phyloP scores from a whole-genome alignment of 2,329 filamentous ascomycete genomes.

The Colletotrichum sansevieriae region DNA sequence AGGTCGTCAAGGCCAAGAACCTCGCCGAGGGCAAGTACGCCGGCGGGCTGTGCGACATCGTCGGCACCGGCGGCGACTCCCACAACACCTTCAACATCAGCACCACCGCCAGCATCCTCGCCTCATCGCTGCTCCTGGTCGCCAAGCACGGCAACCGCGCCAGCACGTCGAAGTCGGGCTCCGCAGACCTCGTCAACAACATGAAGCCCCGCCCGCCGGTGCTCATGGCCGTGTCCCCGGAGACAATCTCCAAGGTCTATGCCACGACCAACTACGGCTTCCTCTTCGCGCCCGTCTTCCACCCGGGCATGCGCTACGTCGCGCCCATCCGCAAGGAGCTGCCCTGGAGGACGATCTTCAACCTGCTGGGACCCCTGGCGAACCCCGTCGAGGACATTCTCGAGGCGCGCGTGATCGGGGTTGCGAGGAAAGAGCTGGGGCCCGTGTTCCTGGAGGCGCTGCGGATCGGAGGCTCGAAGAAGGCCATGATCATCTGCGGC shows the following conservation, averaged over 20 bases:
- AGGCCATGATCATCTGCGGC: constrained; percentile 92
- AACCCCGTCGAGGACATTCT: constrained; percentile 89
- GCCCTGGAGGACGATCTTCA: constrained; percentile 97
- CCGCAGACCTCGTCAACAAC: constrained; percentile 87
- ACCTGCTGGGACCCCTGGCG: constrained; percentile 90
- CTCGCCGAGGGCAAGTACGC: constrained; percentile 79
- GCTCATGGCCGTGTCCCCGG: constrained; percentile 79
- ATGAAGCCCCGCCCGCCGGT: constrained; percentile 80
- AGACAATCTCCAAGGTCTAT: constrained; percentile 80
- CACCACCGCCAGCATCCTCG: constrained; percentile 93
- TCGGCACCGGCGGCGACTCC: constrained; percentile 94
- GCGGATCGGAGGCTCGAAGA: constrained; percentile 79
- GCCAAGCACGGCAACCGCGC: constrained; percentile 97
- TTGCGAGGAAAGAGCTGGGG: constrained; percentile 88
- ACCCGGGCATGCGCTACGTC: constrained; percentile 92
- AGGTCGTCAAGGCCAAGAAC: constrained; percentile 71
- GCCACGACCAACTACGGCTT: constrained; percentile 90
- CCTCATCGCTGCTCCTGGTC: constrained; percentile 85
- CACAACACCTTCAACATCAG: constrained; percentile 99
- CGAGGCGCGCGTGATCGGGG: constrained; percentile 93
- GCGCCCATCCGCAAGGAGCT: constrained; percentile 88
- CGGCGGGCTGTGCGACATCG: constrained; percentile 94
- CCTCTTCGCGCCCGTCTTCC: constrained; percentile 95
- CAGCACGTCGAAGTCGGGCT: constrained; percentile 94
- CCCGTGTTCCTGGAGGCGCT: constrained; percentile 91